Conservation (phyloP, 371 early-diverging fungal genomes). For the Aphelidium insulamus region DNA sequence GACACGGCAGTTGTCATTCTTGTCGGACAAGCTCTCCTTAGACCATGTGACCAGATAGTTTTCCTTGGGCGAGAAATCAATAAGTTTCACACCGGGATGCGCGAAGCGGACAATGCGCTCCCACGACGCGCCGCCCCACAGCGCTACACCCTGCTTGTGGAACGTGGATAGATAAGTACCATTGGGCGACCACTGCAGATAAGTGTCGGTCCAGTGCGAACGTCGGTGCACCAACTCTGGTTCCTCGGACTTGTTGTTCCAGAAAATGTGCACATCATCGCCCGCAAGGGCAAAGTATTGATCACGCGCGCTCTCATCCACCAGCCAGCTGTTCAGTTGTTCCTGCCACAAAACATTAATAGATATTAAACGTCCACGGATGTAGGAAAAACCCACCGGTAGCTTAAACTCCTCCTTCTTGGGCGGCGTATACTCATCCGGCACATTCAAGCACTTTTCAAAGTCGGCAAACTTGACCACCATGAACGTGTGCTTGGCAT, state of each 20-base stretch:
- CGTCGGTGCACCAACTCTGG: slow-evolving; percentile 55
- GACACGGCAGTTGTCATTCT: slow-evolving; percentile 50
- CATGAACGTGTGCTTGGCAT: slow-evolving; percentile 53
- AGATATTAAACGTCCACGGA: background rate
- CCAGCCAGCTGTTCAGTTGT: slow-evolving; percentile 73
- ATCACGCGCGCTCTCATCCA: slow-evolving; percentile 66
- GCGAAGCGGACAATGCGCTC: slow-evolving; percentile 69
- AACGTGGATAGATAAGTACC: slow-evolving; percentile 83
- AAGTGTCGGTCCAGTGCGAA: slow-evolving; percentile 81
- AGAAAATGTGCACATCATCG: slow-evolving; percentile 57
- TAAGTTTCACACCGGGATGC: slow-evolving; percentile 71
- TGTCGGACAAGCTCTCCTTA: slow-evolving; percentile 60
- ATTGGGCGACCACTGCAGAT: slow-evolving; percentile 80
- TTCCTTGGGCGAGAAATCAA: slow-evolving; percentile 87
- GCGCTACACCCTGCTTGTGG: slow-evolving; percentile 78
- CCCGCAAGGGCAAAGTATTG: slow-evolving; percentile 73
- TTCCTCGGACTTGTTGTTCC: slow-evolving; percentile 68
- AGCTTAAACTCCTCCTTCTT: slow-evolving; percentile 39
- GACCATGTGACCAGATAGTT: slow-evolving; percentile 78
- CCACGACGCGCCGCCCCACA: slow-evolving; percentile 93
- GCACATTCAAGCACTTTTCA: slow-evolving; percentile 46
- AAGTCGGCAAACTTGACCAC: slow-evolving; percentile 80
- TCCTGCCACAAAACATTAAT: slow-evolving; percentile 19
- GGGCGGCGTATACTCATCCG: slow-evolving; percentile 50
- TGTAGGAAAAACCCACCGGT: slow-evolving; percentile 1